Percentiles rank a stretch among this genome's conserved stretches.
Conservation (phyloP, 1,284 basidiomycete species). For the Athelia psychrophila region DNA sequence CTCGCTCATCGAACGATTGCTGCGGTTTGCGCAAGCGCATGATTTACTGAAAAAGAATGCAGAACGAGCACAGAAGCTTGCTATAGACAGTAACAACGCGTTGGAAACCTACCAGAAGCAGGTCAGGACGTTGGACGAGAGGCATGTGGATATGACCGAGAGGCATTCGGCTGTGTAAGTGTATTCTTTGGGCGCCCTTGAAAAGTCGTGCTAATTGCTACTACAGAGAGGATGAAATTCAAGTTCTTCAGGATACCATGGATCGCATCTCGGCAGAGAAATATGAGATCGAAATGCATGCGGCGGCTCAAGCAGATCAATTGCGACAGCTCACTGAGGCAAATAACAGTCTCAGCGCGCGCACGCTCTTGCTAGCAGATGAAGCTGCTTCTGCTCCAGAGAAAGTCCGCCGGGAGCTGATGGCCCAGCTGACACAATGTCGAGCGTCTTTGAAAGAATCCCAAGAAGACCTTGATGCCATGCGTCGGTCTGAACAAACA, state of each 20-base stretch:
- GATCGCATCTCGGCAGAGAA: conserved; percentile 64
- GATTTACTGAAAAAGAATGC: conserved; percentile 89
- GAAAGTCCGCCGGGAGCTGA: conserved; percentile 53
- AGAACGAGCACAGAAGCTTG: conserved; percentile 84
- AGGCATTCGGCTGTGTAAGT: conserved; percentile 58
- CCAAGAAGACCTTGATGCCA: conserved; percentile 52
- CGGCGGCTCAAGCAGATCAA: conserved; percentile 70
- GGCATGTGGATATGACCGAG: conserved; percentile 52
- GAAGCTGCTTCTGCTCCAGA: conserved; percentile 67
- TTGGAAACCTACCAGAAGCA: conserved; percentile 89
- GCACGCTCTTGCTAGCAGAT: conserved; percentile 70
- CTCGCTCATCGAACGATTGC: conserved; percentile 76
- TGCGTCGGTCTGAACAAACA: conserved; percentile 61
- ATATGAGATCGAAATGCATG: conserved; percentile 64
- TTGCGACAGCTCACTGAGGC: conserved; percentile 70
- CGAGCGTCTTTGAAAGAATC: conserved; percentile 43
- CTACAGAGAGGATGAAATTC: conserved; percentile 67
- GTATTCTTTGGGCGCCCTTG: conserved; percentile 3
- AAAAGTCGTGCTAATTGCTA: conserved; percentile 1
- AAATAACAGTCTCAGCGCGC: conserved; percentile 73
- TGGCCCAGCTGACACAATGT: conserved; percentile 47
- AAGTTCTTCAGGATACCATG: conserved; percentile 56
- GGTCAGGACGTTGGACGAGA: conserved; percentile 75
- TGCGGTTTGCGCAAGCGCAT: conserved; percentile 83
- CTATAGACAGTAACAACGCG: conserved; percentile 72